Base-by-base conservation (phyloP, 352 stramenopile genomes). In the Pythium phragmiticola region DNA sequence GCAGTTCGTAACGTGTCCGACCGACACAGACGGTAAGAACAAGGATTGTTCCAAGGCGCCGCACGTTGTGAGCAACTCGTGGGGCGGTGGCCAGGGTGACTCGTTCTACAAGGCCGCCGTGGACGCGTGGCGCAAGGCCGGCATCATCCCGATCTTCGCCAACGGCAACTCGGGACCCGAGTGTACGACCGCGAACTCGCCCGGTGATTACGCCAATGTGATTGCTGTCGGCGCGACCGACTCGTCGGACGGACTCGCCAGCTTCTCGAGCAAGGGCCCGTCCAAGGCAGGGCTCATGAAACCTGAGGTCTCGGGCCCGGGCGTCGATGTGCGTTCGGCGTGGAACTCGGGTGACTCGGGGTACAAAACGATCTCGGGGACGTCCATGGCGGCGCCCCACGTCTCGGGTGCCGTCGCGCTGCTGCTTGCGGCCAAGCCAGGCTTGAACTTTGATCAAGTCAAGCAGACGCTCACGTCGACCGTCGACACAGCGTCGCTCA, bases 351-450 rank as follows among this genome's bases (percentile, higher is more conserved):
- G 41, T 33, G 55, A 68, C 28, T 52, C 42, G 7, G 42, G 11
- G 13, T 76, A 74, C 55, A 53, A 48, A 9, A 36, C 59, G 14
- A 56, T 66, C 23, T 68, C 52, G 2, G 69, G 72, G 5, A 76
- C 72, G 23, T 66, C 49, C 12, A 75, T 75, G 70, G 72, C 69
- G n/a, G 61, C 72, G 30, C 72, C 69, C 4, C 72, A 78, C 28
- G 66, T 73, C 19, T 26, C 65, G 23, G 72, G 65, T 30, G 65
- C 49, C 16, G 57, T 73, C n/a, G 72, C 72, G 7, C 48, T 79
- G n/a, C 33, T 75, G 11, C 53, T 76, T 19, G 23, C 26, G 16
- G 53, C 41, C 39, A 60, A 51, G 14, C 37, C 39, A 1, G 41
- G 53, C 3, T 16, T 60, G 5, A 41, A 3, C 14, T 60, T 26